Conservation (phyloP, 2,329 filamentous ascomycete genomes). For the Colletotrichum sp. region DNA sequence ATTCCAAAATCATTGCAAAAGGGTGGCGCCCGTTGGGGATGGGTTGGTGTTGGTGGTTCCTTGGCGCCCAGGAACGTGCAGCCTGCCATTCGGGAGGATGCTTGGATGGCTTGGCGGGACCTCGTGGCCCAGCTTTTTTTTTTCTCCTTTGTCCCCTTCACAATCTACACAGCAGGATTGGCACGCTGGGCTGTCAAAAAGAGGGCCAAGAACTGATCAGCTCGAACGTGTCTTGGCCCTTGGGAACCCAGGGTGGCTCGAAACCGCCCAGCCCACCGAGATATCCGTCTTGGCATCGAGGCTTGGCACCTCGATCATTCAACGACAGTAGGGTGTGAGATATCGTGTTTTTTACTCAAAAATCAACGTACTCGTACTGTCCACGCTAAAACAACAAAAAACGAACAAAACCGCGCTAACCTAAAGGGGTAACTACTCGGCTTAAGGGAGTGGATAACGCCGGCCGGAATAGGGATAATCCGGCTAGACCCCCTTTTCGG, state of each 20-base stretch:
- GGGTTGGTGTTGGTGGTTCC: not conserved
- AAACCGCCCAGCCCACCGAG: not conserved
- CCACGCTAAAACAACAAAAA: too few relatives aligned
- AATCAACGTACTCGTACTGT: too few relatives aligned
- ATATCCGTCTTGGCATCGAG: constrained; percentile 7
- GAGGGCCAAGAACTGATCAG: not conserved
- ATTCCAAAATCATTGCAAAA: not conserved
- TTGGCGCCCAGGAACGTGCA: not conserved
- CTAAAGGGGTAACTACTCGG: too few relatives aligned
- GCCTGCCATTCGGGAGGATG: not conserved
- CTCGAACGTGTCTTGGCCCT: not conserved
- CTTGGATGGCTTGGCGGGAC: not conserved
- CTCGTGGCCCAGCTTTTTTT: not conserved
- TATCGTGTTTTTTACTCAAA: too few relatives aligned
- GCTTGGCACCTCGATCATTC: constrained; percentile 1
- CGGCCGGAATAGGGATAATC: too few relatives aligned
- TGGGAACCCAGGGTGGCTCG: not conserved
- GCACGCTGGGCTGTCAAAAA: not conserved
- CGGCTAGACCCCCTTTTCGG: too few relatives aligned
- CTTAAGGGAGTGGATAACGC: too few relatives aligned
- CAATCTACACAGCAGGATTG: not conserved
- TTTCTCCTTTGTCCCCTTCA: not conserved
- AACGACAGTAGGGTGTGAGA: too few relatives aligned
- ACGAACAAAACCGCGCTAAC: too few relatives aligned
- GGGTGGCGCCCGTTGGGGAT: not conserved